Evolutionary conservation across 768 basidiomycete species (phyloP).

Genomic region (Termitomyces sp.): DNA sequence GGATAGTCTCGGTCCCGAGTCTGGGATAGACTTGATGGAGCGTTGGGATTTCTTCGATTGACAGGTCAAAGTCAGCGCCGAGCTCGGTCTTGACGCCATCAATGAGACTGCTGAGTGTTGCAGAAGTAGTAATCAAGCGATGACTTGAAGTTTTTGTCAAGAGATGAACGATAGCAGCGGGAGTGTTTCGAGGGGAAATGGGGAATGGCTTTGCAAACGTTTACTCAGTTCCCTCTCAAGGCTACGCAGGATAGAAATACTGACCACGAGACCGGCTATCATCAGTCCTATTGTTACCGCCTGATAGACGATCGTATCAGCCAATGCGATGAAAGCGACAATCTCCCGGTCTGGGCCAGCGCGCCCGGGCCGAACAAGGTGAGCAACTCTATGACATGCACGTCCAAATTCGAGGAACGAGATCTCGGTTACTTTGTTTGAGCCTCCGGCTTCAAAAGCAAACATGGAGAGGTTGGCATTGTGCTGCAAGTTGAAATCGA

Average conservation of each 20-base stretch:
- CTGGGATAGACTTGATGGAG: conserved; percentile 7
- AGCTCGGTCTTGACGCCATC: conserved; percentile 15
- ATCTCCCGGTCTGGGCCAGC: conserved; percentile 16
- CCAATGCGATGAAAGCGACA: too few species aligned
- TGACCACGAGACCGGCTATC: too few species aligned
- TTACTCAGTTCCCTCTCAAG: background rate
- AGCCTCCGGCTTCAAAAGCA: conserved; percentile 12
- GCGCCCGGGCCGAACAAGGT: conserved; percentile 22
- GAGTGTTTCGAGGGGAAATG: conserved; percentile 24
- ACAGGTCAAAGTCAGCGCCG: conserved; percentile 7
- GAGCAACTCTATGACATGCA: too few species aligned
- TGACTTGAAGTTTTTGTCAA: conserved; percentile 24
- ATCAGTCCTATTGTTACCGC: conserved; percentile 27
- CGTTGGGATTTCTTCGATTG: conserved; percentile 11
- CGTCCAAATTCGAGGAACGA: too few species aligned
- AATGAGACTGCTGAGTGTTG: conserved; percentile 17
- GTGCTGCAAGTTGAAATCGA: conserved; percentile 17
- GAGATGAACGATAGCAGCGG: conserved; percentile 20
- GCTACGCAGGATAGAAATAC: background rate
- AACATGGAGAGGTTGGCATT: conserved; percentile 15
- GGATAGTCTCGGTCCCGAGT: too few species aligned
- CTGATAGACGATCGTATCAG: conserved; percentile 27
- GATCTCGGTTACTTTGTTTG: conserved; percentile 17
- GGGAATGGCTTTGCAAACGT: conserved; percentile 20
- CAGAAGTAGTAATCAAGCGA: conserved; percentile 25